Evolutionary conservation across 345 rosid species (phyloP).

Genomic region (Hibiscus trionum): DNA sequence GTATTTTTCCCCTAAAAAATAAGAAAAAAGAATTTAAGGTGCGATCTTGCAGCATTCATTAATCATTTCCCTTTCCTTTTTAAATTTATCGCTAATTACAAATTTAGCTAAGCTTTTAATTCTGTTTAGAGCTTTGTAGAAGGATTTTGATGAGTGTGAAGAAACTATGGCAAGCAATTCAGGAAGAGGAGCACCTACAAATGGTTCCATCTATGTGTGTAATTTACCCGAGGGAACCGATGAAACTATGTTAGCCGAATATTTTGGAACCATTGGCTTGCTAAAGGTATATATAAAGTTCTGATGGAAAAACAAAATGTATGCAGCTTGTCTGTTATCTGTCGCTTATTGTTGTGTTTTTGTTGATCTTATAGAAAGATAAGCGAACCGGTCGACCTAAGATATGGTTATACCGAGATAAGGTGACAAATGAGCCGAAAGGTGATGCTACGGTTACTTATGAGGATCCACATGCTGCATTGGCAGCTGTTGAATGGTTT

Average conservation of each 20-base stretch:
- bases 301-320: background rate
- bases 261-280: constrained; percentile 92
- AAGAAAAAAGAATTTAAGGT: background rate
- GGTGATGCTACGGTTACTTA: constrained; percentile 97
- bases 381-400: constrained; percentile 87
- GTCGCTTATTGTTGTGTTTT: background rate
- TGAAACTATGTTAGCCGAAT: constrained; percentile 79
- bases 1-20: background rate
- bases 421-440: constrained; percentile 79
- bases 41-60: background rate
- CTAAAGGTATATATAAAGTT: constrained; percentile 52
- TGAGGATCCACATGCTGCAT: constrained; percentile 96
- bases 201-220: constrained; percentile 78
- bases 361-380: constrained; percentile 46
- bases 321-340: background rate
- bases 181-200: constrained; percentile 48
- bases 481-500: constrained; percentile 97
- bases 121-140: background rate
- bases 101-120: background rate
- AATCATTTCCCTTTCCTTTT: background rate
- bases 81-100: background rate
- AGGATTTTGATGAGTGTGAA: constrained; percentile 42
- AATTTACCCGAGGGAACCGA: constrained; percentile 85
- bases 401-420: constrained; percentile 88
- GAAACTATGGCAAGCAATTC: constrained; percentile 55